These are phyloP conservation scores for Volvox carteri DNA, from an alignment of 163 green algal genomes.

Conservation along the genomic window DNA sequence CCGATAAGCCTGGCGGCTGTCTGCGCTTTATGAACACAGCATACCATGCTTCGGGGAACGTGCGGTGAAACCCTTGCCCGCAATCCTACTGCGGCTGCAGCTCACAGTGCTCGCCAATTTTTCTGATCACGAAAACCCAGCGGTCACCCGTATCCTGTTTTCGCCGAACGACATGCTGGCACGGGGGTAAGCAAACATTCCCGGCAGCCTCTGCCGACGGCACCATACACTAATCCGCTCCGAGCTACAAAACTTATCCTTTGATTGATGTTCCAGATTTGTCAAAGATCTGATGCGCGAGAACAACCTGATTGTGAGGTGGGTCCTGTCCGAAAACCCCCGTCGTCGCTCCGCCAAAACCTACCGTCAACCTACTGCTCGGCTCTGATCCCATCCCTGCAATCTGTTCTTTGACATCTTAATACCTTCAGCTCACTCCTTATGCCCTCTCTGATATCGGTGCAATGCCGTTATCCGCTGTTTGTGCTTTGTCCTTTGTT, in stretches of 20 bases:
- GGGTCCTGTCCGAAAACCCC: not conserved
- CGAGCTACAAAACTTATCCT: not conserved
- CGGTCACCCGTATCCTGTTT: constrained; percentile 95
- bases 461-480: no score
- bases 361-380: no score
- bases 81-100: constrained; percentile 59
- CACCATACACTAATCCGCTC: not conserved
- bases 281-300: constrained; percentile 89
- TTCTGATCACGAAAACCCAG: constrained; percentile 84
- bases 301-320: constrained; percentile 79
- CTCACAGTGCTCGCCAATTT: constrained; percentile 80
- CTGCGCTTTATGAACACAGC: not conserved
- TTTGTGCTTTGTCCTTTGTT: no score
- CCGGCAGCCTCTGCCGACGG: not conserved
- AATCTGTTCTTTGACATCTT: no score
- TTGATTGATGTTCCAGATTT: constrained; percentile 72
- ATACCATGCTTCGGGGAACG: not conserved
- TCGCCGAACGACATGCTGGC: constrained; percentile 86
- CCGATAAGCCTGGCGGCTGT: not conserved
- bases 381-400: no score
- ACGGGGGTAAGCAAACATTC: constrained; percentile 60
- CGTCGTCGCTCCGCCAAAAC: no score
- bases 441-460: no score
- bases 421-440: no score
- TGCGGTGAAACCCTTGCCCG: not conserved